Evolutionary conservation across 2,329 filamentous ascomycete genomes (phyloP).

Genomic region (Zarea fungicola): DNA sequence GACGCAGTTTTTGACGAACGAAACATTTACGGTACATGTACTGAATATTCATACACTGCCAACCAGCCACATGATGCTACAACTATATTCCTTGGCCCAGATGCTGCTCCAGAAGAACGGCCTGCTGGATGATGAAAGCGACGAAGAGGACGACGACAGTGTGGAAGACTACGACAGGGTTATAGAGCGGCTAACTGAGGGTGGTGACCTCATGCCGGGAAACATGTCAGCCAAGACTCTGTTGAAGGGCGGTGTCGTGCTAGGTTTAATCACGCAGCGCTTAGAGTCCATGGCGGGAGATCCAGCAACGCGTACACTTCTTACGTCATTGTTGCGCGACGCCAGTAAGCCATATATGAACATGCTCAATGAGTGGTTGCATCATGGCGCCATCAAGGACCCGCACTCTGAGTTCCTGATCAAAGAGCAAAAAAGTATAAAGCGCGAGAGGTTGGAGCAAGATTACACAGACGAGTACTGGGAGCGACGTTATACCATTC

Average conservation of each 20-base stretch:
- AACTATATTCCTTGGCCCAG: constrained; percentile 80
- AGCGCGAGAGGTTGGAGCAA: constrained; percentile 81
- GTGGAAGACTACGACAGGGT: constrained; percentile 89
- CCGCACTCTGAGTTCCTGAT: constrained; percentile 91
- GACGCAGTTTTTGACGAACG: constrained; percentile 83
- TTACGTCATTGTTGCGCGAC: constrained; percentile 79
- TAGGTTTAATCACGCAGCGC: constrained; percentile 78
- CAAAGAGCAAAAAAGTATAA: constrained; percentile 93
- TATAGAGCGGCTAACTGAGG: constrained; percentile 80
- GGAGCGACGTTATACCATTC: constrained; percentile 94
- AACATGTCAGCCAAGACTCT: constrained; percentile 83
- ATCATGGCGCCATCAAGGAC: constrained; percentile 92
- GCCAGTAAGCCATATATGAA: constrained; percentile 92
- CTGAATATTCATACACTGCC: constrained; percentile 88
- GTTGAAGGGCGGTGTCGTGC: constrained; percentile 94
- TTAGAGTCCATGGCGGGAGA: constrained; percentile 90
- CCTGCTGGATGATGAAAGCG: constrained; percentile 73
- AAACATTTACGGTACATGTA: constrained; percentile 85
- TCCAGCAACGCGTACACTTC: constrained; percentile 73
- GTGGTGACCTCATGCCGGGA: constrained; percentile 72
- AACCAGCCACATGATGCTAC: constrained; percentile 84
- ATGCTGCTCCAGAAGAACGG: constrained; percentile 86
- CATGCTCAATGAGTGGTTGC: constrained; percentile 98
- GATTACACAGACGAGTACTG: constrained; percentile 99
- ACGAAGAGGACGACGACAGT: constrained; percentile 66